Percentiles rank a stretch among this genome's conserved stretches.
Evolutionary conservation across 371 early-diverging fungal species (phyloP).

Genomic region (Mucor circinelloides): DNA sequence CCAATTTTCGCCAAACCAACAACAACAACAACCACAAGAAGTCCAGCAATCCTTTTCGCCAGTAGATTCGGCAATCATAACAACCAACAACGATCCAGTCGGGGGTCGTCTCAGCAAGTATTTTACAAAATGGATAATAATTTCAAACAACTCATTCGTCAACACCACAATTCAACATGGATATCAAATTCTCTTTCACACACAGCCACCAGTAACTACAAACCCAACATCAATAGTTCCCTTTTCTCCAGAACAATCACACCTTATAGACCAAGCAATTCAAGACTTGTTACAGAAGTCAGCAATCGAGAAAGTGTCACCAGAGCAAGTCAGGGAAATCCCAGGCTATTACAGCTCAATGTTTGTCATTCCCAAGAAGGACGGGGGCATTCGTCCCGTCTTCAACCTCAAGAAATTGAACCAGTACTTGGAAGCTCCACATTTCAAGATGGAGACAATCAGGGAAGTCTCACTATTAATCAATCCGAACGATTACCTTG

Average conservation of each 20-base stretch:
- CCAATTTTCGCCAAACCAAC: too few species aligned
- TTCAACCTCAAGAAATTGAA: constrained; percentile 29
- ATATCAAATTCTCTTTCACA: constrained; percentile 8
- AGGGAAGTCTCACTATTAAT: constrained; percentile 21
- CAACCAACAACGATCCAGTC: constrained; percentile 1
- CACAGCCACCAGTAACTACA: neutral
- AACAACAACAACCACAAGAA: too few species aligned
- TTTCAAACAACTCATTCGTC: neutral
- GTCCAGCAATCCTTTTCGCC: neutral
- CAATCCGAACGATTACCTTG: constrained; percentile 26
- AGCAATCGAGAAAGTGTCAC: neutral
- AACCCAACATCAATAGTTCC: constrained; percentile 1
- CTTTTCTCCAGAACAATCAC: neutral
- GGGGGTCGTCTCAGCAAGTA: constrained; percentile 10
- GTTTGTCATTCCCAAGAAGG: too few species aligned
- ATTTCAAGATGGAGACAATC: constrained; percentile 40
- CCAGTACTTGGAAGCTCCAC: constrained; percentile 10
- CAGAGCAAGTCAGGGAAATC: neutral
- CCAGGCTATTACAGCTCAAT: constrained; percentile 4
- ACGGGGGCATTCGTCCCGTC: constrained; percentile 25
- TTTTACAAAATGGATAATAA: neutral
- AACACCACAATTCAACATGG: constrained; percentile 4
- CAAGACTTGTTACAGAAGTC: neutral
- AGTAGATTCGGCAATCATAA: neutral
- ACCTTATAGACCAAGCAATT: neutral